These are phyloP conservation scores for Ustulina deusta DNA, from an alignment of 2,329 filamentous ascomycete species.

Conservation along the genomic window DNA sequence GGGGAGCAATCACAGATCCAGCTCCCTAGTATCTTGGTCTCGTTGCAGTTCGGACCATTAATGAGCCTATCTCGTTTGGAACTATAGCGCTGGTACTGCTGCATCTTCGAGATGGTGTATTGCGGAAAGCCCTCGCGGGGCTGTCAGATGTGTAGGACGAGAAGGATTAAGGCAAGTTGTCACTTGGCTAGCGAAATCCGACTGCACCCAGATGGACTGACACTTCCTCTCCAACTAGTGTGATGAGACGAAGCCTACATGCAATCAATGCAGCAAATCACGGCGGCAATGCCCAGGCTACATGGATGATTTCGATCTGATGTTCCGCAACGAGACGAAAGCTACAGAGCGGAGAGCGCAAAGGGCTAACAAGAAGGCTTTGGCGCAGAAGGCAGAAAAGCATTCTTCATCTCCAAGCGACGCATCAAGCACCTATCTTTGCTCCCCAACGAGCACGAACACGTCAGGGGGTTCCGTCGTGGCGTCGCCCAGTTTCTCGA, in stretches of 20 bases:
- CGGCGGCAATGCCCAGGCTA: conserved; percentile 74
- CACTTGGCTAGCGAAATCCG: not conserved
- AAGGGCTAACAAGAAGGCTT: conserved; percentile 64
- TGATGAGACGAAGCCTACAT: conserved; percentile 75
- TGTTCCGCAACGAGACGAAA: conserved; percentile 79
- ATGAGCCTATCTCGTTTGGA: not conserved
- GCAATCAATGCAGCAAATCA: conserved; percentile 73
- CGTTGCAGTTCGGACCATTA: not conserved
- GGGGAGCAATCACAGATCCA: not conserved
- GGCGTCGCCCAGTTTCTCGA: conserved; percentile 58
- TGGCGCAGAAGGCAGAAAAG: conserved; percentile 53
- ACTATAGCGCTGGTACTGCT: not conserved
- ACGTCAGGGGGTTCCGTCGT: conserved; percentile 47
- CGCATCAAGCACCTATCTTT: conserved; percentile 45
- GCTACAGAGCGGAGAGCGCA: conserved; percentile 73
- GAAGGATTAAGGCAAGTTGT: conserved; percentile 75
- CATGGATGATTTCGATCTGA: conserved; percentile 77
- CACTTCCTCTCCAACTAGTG: conserved; percentile 59
- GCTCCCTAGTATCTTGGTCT: not conserved
- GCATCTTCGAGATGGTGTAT: conserved; percentile 66
- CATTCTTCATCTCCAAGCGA: conserved; percentile 36
- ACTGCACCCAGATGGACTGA: conserved; percentile 36
- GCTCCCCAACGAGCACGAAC: conserved; percentile 41
- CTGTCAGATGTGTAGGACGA: conserved; percentile 79
- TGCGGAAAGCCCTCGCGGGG: conserved; percentile 75